These are phyloP conservation scores for Nicotiana undulata DNA, from an alignment of 257 asterid species.

Conservation along the genomic window DNA sequence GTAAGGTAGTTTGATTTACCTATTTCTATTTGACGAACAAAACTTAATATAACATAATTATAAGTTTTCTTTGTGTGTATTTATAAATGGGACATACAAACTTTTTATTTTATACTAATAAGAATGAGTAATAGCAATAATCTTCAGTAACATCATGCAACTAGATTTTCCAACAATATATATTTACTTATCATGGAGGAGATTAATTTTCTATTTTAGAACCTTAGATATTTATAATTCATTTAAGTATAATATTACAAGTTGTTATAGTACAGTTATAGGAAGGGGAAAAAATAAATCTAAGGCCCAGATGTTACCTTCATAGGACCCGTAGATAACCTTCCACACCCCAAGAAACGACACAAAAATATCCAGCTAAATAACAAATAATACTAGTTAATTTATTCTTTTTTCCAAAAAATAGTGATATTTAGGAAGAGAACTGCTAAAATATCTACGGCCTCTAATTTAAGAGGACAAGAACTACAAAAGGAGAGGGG, in stretches of 20 bases:
- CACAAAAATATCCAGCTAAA: not conserved
- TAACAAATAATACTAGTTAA: not conserved
- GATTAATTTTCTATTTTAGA: not conserved
- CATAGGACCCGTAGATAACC: not conserved
- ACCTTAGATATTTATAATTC: not conserved
- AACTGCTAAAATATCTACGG: conserved; percentile 26
- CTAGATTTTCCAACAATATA: not conserved
- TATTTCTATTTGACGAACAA: not conserved
- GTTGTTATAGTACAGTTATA: not conserved
- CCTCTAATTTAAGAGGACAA: conserved; percentile 18
- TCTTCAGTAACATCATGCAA: not conserved
- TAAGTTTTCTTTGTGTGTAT: not conserved
- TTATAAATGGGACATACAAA: too few species aligned
- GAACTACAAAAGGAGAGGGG: not conserved
- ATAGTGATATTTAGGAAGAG: not conserved
- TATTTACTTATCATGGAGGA: not conserved
- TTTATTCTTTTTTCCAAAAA: not conserved
- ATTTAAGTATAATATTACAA: not conserved
- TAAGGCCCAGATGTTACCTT: not conserved
- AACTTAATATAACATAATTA: not conserved
- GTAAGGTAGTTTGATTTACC: not conserved
- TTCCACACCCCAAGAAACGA: not conserved
- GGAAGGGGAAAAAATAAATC: not conserved
- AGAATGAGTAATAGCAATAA: not conserved
- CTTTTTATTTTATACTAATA: not conserved